phyloP scores from a whole-genome alignment of 495 filamentous ascomycete species.

The Neurospora hispaniola region DNA sequence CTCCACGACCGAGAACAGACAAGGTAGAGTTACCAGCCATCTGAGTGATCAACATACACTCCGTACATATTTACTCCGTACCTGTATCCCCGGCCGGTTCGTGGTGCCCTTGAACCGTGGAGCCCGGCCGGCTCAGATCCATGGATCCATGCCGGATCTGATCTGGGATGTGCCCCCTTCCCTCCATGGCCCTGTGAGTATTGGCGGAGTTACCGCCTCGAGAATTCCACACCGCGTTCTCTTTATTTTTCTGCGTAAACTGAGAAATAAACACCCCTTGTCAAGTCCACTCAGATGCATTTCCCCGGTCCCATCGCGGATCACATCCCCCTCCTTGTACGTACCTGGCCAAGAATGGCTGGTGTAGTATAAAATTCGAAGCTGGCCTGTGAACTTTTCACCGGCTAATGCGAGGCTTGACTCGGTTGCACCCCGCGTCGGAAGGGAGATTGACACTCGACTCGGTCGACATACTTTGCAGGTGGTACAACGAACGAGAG shows the following conservation, averaged over 20 bases:
- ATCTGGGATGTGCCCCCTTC: background rate
- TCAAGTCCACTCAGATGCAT: background rate
- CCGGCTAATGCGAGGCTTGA: too few species aligned
- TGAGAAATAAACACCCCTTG: background rate
- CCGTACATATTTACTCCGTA: background rate
- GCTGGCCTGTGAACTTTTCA: background rate
- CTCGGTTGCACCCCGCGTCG: background rate
- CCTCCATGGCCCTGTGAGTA: background rate
- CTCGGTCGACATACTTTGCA: background rate
- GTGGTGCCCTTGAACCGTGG: background rate
- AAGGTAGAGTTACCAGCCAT: background rate
- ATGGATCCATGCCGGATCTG: background rate
- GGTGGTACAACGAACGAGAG: background rate
- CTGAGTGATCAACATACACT: background rate
- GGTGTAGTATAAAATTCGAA: background rate
- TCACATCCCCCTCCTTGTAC: background rate
- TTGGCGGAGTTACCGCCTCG: background rate
- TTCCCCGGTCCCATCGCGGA: background rate
- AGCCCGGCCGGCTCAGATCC: background rate
- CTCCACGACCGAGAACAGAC: background rate
- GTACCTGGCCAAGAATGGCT: background rate
- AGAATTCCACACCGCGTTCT: background rate
- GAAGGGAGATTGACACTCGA: background rate
- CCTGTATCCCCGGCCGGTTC: background rate
- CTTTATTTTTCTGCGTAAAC: background rate